Conservation (phyloP, 1,139 yeast species). For the Pichia sp. region DNA sequence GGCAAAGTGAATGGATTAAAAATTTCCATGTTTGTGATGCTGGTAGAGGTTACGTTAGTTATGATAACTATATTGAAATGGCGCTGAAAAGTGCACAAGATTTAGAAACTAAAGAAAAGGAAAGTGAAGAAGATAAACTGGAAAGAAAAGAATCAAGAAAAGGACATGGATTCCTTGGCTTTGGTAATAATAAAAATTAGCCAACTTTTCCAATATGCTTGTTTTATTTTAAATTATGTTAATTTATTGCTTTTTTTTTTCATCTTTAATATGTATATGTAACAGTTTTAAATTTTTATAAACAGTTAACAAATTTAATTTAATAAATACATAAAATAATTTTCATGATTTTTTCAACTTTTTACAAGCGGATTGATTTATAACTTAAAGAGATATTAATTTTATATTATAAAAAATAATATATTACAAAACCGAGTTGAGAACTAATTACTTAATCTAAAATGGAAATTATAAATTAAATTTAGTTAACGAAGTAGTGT, state of each 20-base stretch:
- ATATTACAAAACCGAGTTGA: constrained; percentile 6
- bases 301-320: neutral
- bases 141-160: constrained; percentile 9
- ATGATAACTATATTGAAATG: constrained; percentile 27
- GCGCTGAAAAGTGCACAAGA: constrained; percentile 28
- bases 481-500: constrained; percentile 58
- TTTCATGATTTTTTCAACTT: neutral
- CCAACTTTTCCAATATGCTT: too few relatives aligned
- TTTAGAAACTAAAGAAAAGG: constrained; percentile 17
- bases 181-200: constrained; percentile 9
- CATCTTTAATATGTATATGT: too few relatives aligned
- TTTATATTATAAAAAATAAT: constrained; percentile 3
- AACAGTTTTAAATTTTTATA: neutral
- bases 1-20: constrained; percentile 33
- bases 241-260: too few relatives aligned
- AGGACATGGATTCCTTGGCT: constrained; percentile 16
- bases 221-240: too few relatives aligned
- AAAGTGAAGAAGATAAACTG: neutral
- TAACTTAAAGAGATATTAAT: constrained; percentile 4
- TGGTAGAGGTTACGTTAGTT: constrained; percentile 29
- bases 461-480: constrained; percentile 20
- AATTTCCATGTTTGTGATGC: constrained; percentile 31
- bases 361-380: neutral
- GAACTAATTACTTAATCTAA: too few relatives aligned
- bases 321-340: neutral